Conservation (phyloP, 257 asterid species). For the Solanum okadae region DNA sequence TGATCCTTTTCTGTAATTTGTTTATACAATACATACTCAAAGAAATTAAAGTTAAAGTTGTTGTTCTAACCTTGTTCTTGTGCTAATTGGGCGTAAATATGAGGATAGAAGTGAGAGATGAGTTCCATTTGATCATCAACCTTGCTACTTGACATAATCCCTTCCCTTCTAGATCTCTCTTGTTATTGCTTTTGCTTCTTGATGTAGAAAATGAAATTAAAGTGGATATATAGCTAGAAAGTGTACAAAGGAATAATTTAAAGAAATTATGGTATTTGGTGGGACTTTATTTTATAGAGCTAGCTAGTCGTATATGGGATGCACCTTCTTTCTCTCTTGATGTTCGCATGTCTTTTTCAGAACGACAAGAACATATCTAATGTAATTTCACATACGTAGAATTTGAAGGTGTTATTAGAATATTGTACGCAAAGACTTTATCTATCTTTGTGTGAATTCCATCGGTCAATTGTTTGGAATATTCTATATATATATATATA, state of each 20-base stretch:
- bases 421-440: too few species aligned
- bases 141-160: neutral
- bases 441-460: neutral
- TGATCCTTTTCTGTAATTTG: neutral
- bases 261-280: neutral
- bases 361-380: too few species aligned
- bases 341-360: neutral
- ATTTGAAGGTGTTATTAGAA: fast-evolving
- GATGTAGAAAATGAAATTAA: neutral
- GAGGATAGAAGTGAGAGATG: constrained; percentile 42
- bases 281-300: neutral
- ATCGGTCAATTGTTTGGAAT: neutral
- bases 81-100: constrained; percentile 11
- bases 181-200: neutral
- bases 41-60: neutral
- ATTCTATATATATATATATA: neutral
- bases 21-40: neutral
- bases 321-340: neutral
- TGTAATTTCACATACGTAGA: too few species aligned
- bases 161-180: neutral
- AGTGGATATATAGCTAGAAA: neutral
- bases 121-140: constrained; percentile 41
- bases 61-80: constrained; percentile 27
- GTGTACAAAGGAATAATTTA: neutral
- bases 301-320: neutral